These are phyloP conservation scores for Xylogone sp. DNA, from an alignment of 2,329 filamentous ascomycete genomes.

Conservation along the genomic window DNA sequence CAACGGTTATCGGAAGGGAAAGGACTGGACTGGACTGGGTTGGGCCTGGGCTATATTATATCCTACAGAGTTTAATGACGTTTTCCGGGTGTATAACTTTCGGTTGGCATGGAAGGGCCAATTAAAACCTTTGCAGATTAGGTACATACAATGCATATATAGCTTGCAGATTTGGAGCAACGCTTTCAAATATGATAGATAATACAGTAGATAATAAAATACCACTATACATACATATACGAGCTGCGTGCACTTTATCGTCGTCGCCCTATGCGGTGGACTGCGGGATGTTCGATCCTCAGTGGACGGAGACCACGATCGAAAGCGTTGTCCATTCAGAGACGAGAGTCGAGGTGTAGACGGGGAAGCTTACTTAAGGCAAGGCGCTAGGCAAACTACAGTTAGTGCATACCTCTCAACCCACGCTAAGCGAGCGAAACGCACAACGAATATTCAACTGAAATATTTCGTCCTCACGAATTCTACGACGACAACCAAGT, in stretches of 20 bases:
- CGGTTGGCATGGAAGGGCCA: background rate
- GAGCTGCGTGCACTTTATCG: background rate
- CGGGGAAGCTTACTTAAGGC: background rate
- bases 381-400: background rate
- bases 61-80: too few species aligned
- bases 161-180: background rate
- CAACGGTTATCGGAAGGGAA: too few species aligned
- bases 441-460: background rate
- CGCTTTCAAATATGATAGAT: background rate
- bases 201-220: background rate
- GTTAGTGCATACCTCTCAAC: background rate
- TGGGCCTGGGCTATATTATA: too few species aligned
- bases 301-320: too few species aligned
- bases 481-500: conserved; percentile 10
- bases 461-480: background rate
- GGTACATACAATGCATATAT: background rate
- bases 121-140: background rate
- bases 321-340: too few species aligned
- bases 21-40: too few species aligned
- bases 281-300: too few species aligned
- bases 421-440: background rate
- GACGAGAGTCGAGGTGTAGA: background rate
- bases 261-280: too few species aligned
- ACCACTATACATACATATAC: background rate
- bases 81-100: background rate